Percentiles rank a stretch among this genome's conserved stretches.
These are phyloP conservation scores for Graphilbum fragrans DNA, from an alignment of 2,329 filamentous ascomycete species.

Conservation along the genomic window DNA sequence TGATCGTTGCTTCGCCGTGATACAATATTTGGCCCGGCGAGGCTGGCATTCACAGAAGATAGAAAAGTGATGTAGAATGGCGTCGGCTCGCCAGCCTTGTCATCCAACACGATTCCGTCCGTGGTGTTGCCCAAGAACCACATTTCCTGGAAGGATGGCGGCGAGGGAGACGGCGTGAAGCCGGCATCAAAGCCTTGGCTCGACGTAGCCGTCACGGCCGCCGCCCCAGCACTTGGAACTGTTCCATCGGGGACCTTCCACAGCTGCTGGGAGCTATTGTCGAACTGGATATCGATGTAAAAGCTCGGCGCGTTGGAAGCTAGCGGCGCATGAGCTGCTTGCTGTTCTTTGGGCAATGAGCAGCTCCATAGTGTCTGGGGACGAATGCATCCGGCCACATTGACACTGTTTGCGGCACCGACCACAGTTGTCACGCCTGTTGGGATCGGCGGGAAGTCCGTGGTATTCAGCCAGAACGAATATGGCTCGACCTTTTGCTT, in stretches of 20 bases:
- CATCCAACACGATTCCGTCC: constrained; percentile 51
- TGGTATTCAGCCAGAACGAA: constrained; percentile 70
- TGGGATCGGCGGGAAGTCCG: constrained; percentile 75
- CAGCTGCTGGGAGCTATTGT: constrained; percentile 41
- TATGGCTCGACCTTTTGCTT: constrained; percentile 17
- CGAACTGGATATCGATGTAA: constrained; percentile 64
- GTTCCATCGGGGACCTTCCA: constrained; percentile 34
- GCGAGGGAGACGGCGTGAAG: constrained; percentile 40
- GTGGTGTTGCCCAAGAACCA: constrained; percentile 78
- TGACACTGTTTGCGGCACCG: constrained; percentile 52
- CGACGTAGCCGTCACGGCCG: neutral
- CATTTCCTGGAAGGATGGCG: constrained; percentile 57
- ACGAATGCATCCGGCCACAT: constrained; percentile 57
- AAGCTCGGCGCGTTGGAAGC: constrained; percentile 63
- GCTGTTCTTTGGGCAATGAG: constrained; percentile 66
- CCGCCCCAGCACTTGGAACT: constrained; percentile 10
- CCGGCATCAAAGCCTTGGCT: constrained; percentile 10
- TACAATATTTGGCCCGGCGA: constrained; percentile 16
- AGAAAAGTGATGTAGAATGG: constrained; percentile 79
- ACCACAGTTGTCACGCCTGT: constrained; percentile 72
- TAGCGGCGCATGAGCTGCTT: constrained; percentile 50
- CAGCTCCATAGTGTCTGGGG: constrained; percentile 78
- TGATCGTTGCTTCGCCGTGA: constrained; percentile 10
- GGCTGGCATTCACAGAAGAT: constrained; percentile 24
- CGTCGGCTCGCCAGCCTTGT: constrained; percentile 74